Conservation (phyloP, 2,329 filamentous ascomycete species). For the Pseudogymnoascus sp. region DNA sequence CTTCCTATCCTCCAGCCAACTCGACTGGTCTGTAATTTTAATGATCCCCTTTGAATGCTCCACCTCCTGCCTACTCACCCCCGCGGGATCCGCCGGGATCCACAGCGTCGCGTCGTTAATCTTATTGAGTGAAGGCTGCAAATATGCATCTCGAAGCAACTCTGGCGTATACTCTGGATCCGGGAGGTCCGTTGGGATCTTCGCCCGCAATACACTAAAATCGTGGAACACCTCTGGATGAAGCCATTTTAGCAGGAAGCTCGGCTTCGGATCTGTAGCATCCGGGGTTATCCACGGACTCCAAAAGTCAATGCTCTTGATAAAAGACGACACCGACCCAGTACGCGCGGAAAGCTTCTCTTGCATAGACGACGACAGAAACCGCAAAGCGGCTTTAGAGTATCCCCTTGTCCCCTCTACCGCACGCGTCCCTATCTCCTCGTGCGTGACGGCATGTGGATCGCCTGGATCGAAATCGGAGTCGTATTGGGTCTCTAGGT, state of each 20-base stretch:
- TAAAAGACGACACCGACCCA: not conserved
- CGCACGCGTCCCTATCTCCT: constrained; percentile 17
- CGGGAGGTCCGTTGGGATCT: constrained; percentile 42
- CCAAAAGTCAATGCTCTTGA: constrained; percentile 21
- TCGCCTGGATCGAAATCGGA: constrained; percentile 25
- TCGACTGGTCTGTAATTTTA: constrained; percentile 51
- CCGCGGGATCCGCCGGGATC: constrained; percentile 50
- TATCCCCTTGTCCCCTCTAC: constrained; percentile 19
- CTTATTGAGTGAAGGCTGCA: constrained; percentile 38
- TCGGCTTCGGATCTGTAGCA: constrained; percentile 32
- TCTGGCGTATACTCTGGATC: constrained; percentile 39
- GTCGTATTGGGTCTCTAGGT: constrained; percentile 28
- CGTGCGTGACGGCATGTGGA: constrained; percentile 16
- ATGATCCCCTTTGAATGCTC: constrained; percentile 44
- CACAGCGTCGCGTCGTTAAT: constrained; percentile 46
- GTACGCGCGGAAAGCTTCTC: not conserved
- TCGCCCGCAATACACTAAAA: constrained; percentile 40
- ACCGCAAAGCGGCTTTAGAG: constrained; percentile 15
- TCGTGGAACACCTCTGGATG: constrained; percentile 49
- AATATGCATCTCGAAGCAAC: constrained; percentile 42
- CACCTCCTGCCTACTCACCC: constrained; percentile 49
- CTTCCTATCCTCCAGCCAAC: constrained; percentile 45
- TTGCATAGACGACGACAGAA: constrained; percentile 12
- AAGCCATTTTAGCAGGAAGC: constrained; percentile 43
- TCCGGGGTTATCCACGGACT: constrained; percentile 23